Conservation (phyloP, 345 rosid genomes). For the Mallotus nudiflorus region DNA sequence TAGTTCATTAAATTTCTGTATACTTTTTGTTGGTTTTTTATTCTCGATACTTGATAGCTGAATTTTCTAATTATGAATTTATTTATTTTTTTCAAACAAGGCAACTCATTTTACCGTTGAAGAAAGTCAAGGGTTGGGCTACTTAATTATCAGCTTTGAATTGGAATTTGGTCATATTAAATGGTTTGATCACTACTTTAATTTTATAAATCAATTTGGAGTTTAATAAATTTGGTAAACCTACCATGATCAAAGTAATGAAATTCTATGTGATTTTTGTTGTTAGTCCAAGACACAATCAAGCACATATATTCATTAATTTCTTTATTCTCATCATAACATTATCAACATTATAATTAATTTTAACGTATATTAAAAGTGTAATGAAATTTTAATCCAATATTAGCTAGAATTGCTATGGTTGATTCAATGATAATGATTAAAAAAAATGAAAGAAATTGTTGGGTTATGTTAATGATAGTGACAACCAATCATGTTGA, state of each 20-base stretch:
- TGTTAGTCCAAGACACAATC: conserved; percentile 21
- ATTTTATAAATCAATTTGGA: not conserved
- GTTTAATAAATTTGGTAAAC: conserved; percentile 7
- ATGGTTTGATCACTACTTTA: not conserved
- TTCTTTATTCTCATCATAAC: conserved; percentile 17
- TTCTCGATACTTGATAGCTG: too few species aligned
- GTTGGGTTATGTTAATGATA: conserved; percentile 14
- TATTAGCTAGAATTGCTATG: not conserved
- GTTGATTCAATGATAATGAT: conserved; percentile 12
- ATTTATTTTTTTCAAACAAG: not conserved
- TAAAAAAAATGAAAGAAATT: not conserved
- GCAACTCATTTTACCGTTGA: not conserved
- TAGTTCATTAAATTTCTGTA: too few species aligned
- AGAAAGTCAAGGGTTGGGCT: not conserved
- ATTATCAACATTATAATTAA: conserved; percentile 25
- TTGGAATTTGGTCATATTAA: not conserved
- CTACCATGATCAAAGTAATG: not conserved
- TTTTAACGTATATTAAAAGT: not conserved
- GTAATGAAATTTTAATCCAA: not conserved
- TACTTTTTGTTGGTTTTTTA: too few species aligned
- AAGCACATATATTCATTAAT: not conserved
- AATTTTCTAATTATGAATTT: too few species aligned
- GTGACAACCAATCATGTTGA: conserved; percentile 27
- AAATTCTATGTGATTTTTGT: not conserved
- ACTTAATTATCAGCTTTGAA: not conserved